Evolutionary conservation across 2,329 filamentous ascomycete genomes (phyloP).

Genomic region (Colletotrichum salicis): DNA sequence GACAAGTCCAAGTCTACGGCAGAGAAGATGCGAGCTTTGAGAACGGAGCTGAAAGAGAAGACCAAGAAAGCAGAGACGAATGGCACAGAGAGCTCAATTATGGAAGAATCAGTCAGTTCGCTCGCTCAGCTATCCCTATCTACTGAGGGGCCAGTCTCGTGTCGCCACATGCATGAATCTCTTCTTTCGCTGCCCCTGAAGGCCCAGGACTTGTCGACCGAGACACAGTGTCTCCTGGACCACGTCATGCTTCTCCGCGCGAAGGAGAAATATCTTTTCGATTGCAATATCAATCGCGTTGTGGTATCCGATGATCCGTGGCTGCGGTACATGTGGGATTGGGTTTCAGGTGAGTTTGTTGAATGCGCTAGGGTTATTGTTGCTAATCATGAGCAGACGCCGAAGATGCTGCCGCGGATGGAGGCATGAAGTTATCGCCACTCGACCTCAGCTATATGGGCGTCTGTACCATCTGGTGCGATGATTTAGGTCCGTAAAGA

Average conservation of each 20-base stretch:
- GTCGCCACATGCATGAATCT: constrained; percentile 67
- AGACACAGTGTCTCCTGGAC: constrained; percentile 64
- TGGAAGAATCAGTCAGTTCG: constrained; percentile 44
- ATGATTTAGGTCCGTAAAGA: constrained; percentile 67
- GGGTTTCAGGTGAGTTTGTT: constrained; percentile 70
- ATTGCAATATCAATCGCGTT: constrained; percentile 71
- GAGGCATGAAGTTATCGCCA: constrained; percentile 75
- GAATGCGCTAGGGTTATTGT: background rate
- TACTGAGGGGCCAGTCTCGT: constrained; percentile 54
- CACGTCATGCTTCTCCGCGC: constrained; percentile 70
- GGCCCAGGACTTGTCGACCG: constrained; percentile 58
- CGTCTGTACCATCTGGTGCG: constrained; percentile 77
- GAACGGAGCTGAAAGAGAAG: constrained; percentile 41
- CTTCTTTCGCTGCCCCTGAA: constrained; percentile 58
- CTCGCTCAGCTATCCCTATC: constrained; percentile 51
- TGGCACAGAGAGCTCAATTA: background rate
- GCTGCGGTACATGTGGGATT: constrained; percentile 83
- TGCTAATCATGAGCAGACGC: constrained; percentile 58
- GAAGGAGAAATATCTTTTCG: constrained; percentile 71
- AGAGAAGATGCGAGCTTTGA: constrained; percentile 60
- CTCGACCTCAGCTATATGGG: constrained; percentile 82
- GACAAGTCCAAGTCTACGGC: constrained; percentile 54
- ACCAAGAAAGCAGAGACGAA: constrained; percentile 40
- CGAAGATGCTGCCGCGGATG: constrained; percentile 70
- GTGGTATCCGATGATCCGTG: constrained; percentile 79